Percentiles rank a stretch among this genome's conserved stretches.
Conservation (phyloP, 257 asterid genomes). For the Capsicum pubescens region DNA sequence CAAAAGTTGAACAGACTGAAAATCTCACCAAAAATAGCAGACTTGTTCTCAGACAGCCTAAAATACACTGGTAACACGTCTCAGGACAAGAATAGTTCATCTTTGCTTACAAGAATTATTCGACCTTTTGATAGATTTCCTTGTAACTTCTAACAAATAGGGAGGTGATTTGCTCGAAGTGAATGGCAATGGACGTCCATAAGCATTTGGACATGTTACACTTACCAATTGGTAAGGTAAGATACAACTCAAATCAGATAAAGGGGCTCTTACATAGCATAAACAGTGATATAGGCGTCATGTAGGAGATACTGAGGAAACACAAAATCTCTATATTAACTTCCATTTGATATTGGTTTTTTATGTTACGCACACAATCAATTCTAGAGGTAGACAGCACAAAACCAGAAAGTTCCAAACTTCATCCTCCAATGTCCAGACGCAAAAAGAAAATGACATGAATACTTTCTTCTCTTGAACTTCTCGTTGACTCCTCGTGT, state of each 20-base stretch:
- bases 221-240: not conserved
- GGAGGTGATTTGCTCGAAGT: not conserved
- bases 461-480: not conserved
- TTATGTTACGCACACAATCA: slow-evolving; percentile 13
- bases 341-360: slow-evolving; percentile 16
- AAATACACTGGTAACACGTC: slow-evolving; percentile 5
- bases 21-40: slow-evolving; percentile 15
- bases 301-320: not conserved
- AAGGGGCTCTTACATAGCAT: slow-evolving; percentile 18
- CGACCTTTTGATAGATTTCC: not conserved
- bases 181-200: not conserved
- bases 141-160: slow-evolving; percentile 11
- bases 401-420: slow-evolving; percentile 9
- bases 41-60: not conserved
- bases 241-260: not conserved
- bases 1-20: not conserved
- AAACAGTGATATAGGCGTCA: not conserved
- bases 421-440: not conserved
- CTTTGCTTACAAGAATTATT: slow-evolving; percentile 15
- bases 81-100: slow-evolving; percentile 14
- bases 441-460: not conserved
- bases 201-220: not conserved
- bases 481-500: not conserved
- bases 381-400: slow-evolving; percentile 9
- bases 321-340: not conserved